Conservation (phyloP, 2,329 filamentous ascomycete species). For the Diplodia mutila region DNA sequence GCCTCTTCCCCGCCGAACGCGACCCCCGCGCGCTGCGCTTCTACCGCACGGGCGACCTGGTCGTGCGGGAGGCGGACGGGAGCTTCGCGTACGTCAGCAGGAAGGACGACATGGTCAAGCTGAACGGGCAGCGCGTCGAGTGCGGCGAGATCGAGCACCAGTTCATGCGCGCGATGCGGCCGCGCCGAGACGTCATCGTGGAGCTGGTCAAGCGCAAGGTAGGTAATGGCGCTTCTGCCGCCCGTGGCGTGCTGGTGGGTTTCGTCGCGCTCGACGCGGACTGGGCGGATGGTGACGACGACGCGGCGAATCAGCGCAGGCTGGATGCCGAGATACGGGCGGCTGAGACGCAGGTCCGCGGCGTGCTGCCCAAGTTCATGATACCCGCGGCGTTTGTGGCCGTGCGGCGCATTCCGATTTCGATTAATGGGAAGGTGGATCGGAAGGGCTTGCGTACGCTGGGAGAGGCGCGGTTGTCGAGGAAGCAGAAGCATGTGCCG, state of each 20-base stretch:
- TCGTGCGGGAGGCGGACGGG: slow-evolving; percentile 33
- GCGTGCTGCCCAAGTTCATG: neutral
- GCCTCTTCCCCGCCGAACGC: neutral
- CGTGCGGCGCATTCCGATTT: neutral
- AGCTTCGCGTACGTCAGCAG: slow-evolving; percentile 43
- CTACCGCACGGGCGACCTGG: slow-evolving; percentile 35
- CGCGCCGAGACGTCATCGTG: neutral
- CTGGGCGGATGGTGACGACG: neutral
- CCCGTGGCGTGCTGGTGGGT: slow-evolving; percentile 1
- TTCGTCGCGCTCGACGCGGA: neutral
- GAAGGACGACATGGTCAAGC: slow-evolving; percentile 43
- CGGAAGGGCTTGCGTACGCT: neutral
- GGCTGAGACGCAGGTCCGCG: neutral
- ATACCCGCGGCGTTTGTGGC: neutral
- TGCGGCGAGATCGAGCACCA: slow-evolving; percentile 47
- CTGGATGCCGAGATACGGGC: slow-evolving; percentile 23
- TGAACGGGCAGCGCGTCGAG: slow-evolving; percentile 44
- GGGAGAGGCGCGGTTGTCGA: neutral
- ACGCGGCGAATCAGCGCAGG: slow-evolving; percentile 29
- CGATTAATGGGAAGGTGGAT: neutral
- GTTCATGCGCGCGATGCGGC: slow-evolving; percentile 32
- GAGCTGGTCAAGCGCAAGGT: slow-evolving; percentile 3
- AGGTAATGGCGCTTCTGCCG: neutral
- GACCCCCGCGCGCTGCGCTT: slow-evolving; percentile 29
- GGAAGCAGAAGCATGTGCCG: neutral